Percentiles rank a stretch among this genome's conserved stretches.
Evolutionary conservation across 805 yeast genomes (phyloP).

Genomic region (Barnettozyma pratensis): DNA sequence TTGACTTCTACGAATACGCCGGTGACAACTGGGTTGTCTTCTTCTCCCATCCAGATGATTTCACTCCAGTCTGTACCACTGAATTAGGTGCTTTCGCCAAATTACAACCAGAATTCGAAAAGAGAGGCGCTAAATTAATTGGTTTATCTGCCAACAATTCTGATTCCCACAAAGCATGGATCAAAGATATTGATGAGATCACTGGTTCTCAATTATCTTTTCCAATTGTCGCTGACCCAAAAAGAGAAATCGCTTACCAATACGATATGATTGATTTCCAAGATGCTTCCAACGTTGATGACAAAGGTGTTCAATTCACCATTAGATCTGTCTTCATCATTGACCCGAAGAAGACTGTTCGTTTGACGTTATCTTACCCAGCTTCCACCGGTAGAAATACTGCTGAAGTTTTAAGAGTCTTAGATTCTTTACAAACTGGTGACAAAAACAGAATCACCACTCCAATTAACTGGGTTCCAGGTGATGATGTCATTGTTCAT

Average conservation of each 20-base stretch:
- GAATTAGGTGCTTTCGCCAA: constrained; percentile 74
- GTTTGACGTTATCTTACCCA: constrained; percentile 63
- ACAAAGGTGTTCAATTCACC: constrained; percentile 60
- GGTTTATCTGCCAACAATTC: constrained; percentile 64
- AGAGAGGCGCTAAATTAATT: constrained; percentile 59
- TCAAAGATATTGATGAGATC: constrained; percentile 65
- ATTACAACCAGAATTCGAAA: constrained; percentile 62
- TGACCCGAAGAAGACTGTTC: constrained; percentile 59
- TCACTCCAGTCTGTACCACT: constrained; percentile 77
- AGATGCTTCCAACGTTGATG: constrained; percentile 62
- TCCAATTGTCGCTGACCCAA: constrained; percentile 67
- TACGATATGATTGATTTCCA: constrained; percentile 71
- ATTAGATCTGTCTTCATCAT: constrained; percentile 69
- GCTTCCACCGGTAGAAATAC: constrained; percentile 75
- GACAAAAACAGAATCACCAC: constrained; percentile 61
- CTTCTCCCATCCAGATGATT: constrained; percentile 75
- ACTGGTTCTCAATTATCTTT: constrained; percentile 52
- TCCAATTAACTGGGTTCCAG: constrained; percentile 70
- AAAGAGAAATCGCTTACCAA: constrained; percentile 52
- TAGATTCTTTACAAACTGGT: constrained; percentile 64
- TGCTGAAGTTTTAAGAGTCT: constrained; percentile 64
- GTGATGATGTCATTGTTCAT: constrained; percentile 69
- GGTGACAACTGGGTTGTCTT: constrained; percentile 62
- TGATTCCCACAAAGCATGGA: constrained; percentile 61
- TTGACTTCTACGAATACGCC: constrained; percentile 58